Percentiles rank a stretch among this genome's conserved stretches.
Conservation (phyloP, 768 basidiomycete species). For the Terana coerulea region DNA sequence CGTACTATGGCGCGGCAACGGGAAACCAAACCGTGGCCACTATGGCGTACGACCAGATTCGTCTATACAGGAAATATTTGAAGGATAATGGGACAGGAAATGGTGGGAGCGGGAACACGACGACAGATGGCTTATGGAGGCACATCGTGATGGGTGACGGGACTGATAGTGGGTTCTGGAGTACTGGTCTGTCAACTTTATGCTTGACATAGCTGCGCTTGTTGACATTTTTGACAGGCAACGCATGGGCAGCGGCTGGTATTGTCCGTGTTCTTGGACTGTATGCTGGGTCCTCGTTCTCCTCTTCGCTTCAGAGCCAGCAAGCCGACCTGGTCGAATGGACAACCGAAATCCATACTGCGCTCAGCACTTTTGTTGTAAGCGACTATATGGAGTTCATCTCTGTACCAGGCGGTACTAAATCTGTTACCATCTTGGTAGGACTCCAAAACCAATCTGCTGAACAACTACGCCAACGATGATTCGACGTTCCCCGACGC, state of each 20-base stretch:
- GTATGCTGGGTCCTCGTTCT: constrained; percentile 58
- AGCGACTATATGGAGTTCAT: background rate
- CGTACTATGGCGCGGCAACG: constrained; percentile 72
- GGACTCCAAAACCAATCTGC: constrained; percentile 29
- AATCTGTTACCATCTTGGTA: background rate
- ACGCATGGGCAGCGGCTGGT: constrained; percentile 87
- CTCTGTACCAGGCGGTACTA: background rate
- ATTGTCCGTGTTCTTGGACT: constrained; percentile 82
- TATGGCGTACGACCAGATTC: constrained; percentile 59
- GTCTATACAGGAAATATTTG: constrained; percentile 66
- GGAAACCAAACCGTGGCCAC: constrained; percentile 53
- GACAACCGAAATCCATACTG: constrained; percentile 71
- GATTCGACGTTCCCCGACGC: constrained; percentile 65
- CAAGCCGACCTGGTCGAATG: constrained; percentile 58
- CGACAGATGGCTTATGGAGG: constrained; percentile 59
- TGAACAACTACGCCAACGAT: constrained; percentile 71
- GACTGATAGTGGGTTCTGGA: constrained; percentile 72
- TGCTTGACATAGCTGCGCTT: background rate
- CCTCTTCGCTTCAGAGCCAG: constrained; percentile 43
- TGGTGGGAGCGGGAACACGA: background rate
- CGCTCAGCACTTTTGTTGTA: background rate
- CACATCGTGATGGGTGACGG: constrained; percentile 61
- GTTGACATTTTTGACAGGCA: constrained; percentile 51
- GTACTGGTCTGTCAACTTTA: constrained; percentile 54
- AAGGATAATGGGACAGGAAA: constrained; percentile 41